These are phyloP conservation scores for Serendipita indica DNA, from an alignment of 768 basidiomycete genomes.

Conservation along the genomic window DNA sequence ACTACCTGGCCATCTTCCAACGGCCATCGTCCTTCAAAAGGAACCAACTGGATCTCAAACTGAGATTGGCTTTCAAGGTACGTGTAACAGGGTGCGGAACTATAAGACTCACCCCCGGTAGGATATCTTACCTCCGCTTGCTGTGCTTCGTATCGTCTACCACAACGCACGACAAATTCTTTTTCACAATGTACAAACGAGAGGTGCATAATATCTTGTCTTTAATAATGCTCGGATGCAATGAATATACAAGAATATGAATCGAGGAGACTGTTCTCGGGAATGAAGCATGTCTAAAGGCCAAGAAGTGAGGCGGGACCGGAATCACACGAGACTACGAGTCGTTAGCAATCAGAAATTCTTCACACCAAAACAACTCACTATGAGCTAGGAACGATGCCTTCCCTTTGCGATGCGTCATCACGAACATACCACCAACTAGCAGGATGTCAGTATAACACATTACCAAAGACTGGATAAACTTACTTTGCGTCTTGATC, in stretches of 20 bases:
- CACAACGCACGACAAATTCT: slow-evolving; percentile 36
- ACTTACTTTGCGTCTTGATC: slow-evolving; percentile 68
- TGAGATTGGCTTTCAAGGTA: slow-evolving; percentile 43
- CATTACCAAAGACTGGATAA: not conserved
- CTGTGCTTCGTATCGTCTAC: slow-evolving; percentile 45
- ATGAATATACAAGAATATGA: slow-evolving; percentile 1
- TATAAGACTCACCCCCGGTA: slow-evolving; percentile 20
- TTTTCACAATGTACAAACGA: not conserved
- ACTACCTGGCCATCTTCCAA: slow-evolving; percentile 35
- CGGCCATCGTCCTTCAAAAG: slow-evolving; percentile 17
- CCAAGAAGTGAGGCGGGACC: slow-evolving; percentile 9
- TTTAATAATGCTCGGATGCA: slow-evolving; percentile 5
- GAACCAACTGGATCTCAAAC: not conserved
- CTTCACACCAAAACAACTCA: slow-evolving; percentile 24
- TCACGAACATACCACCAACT: slow-evolving; percentile 96
- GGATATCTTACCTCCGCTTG: slow-evolving; percentile 51
- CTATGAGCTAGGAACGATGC: slow-evolving; percentile 83
- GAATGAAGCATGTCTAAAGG: slow-evolving; percentile 9
- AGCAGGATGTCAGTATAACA: slow-evolving; percentile 12
- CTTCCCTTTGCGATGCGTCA: slow-evolving; percentile 61
- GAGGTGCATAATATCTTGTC: not conserved
- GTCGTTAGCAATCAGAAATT: not conserved
- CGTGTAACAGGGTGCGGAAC: slow-evolving; percentile 14
- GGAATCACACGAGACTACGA: slow-evolving; percentile 10
- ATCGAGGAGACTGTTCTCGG: not conserved